Conservation (phyloP, 495 filamentous ascomycete genomes). For the Hyphodiscus hymeniophilus region DNA sequence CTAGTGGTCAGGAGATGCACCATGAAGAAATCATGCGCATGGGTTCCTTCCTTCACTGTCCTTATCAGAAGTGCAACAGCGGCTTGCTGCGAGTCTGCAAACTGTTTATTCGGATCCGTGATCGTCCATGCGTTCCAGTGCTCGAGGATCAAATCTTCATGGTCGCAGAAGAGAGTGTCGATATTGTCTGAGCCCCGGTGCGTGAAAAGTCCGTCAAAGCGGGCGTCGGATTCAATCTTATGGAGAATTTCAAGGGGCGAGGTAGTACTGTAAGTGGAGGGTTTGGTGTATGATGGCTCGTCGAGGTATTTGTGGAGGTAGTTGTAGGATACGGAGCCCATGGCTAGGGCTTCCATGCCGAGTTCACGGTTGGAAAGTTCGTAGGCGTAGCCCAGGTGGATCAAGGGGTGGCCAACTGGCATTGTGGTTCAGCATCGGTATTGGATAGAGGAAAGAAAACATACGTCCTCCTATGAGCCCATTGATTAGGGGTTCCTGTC, state of each 20-base stretch:
- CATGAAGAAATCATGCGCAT: constrained; percentile 76
- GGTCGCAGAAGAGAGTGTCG: constrained; percentile 53
- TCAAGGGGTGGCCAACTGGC: constrained; percentile 76
- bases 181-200: constrained; percentile 56
- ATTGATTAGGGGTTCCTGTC: constrained; percentile 70
- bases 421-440: background rate
- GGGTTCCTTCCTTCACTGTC: constrained; percentile 48
- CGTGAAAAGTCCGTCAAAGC: constrained; percentile 53
- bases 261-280: constrained; percentile 38
- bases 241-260: constrained; percentile 59
- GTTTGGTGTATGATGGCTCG: constrained; percentile 55
- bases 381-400: constrained; percentile 83
- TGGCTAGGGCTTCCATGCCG: constrained; percentile 73
- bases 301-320: constrained; percentile 73
- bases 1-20: constrained; percentile 74
- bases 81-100: constrained; percentile 68
- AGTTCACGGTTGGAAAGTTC: constrained; percentile 72
- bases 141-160: constrained; percentile 62
- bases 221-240: constrained; percentile 43
- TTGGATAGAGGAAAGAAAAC: constrained; percentile 25
- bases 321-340: constrained; percentile 64
- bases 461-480: constrained; percentile 67
- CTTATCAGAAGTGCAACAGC: constrained; percentile 63
- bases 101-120: constrained; percentile 53
- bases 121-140: constrained; percentile 86